Conservation (phyloP, 768 basidiomycete species). For the Phylloporus arenicola region DNA sequence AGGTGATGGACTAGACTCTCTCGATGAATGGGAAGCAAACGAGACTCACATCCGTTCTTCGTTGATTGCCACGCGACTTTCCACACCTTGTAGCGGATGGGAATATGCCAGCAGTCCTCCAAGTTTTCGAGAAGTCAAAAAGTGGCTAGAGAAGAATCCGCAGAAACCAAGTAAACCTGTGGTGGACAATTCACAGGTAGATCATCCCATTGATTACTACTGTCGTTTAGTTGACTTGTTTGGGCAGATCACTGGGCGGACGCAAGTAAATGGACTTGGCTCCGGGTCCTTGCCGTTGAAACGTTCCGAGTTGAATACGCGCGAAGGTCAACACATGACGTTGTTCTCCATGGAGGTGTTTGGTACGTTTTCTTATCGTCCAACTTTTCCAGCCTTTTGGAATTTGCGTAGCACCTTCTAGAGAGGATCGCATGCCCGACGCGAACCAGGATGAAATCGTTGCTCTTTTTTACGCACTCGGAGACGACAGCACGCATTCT, state of each 20-base stretch:
- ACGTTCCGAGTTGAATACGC: slow-evolving; percentile 35
- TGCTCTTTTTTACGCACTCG: slow-evolving; percentile 71
- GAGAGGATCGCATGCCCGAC: slow-evolving; percentile 55
- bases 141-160: slow-evolving; percentile 43
- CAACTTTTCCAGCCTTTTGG: neutral
- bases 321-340: slow-evolving; percentile 71
- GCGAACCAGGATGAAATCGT: slow-evolving; percentile 51
- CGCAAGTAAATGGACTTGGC: slow-evolving; percentile 56
- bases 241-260: slow-evolving; percentile 65
- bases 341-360: slow-evolving; percentile 81
- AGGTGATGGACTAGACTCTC: slow-evolving; percentile 49
- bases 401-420: slow-evolving; percentile 48
- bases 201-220: neutral
- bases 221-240: neutral
- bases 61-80: slow-evolving; percentile 3
- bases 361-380: slow-evolving; percentile 44
- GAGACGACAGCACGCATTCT: slow-evolving; percentile 35
- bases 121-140: slow-evolving; percentile 45
- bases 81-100: slow-evolving; percentile 56
- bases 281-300: slow-evolving; percentile 38
- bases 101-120: slow-evolving; percentile 76
- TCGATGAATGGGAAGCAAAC: slow-evolving; percentile 55
- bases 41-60: slow-evolving; percentile 3
- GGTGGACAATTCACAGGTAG: slow-evolving; percentile 49
- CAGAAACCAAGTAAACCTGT: slow-evolving; percentile 11